These are phyloP conservation scores for Pythium inflatum DNA, from an alignment of 352 stramenopile species.

Conservation along the genomic window DNA sequence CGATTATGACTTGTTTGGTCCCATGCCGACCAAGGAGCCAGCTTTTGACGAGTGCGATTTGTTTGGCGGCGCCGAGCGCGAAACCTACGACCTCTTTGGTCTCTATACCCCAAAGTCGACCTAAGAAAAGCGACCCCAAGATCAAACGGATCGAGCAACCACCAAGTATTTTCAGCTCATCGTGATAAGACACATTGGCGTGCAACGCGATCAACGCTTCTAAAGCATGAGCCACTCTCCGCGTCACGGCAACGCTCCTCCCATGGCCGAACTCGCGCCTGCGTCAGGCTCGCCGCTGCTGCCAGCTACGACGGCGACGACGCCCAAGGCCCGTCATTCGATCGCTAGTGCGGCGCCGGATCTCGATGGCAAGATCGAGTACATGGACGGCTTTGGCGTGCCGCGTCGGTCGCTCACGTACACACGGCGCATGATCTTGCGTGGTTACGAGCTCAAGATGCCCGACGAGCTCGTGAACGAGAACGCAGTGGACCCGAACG, in stretches of 20 bases:
- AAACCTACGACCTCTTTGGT: slow-evolving; percentile 28
- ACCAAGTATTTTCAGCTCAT: neutral
- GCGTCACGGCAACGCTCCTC: no score
- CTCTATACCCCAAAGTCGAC: neutral
- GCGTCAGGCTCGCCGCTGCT: slow-evolving; percentile 3
- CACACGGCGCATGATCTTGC: slow-evolving; percentile 42
- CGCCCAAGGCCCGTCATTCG: neutral
- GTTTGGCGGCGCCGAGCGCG: slow-evolving; percentile 24
- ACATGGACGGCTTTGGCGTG: slow-evolving; percentile 40
- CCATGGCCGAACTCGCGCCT: slow-evolving; percentile 4
- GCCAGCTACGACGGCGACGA: neutral
- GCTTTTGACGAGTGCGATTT: slow-evolving; percentile 12
- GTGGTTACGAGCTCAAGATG: slow-evolving; percentile 43
- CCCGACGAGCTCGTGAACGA: slow-evolving; percentile 34
- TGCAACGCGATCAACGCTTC: no score
- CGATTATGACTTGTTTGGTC: slow-evolving; percentile 3
- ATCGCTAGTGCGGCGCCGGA: slow-evolving; percentile 4
- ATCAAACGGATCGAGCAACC: no score
- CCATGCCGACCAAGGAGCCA: neutral
- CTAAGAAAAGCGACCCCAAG: neutral
- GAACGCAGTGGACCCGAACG: slow-evolving; percentile 26
- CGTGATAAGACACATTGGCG: neutral
- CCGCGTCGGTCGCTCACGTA: slow-evolving; percentile 37
- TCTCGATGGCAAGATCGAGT: slow-evolving; percentile 33
- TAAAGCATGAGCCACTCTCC: no score